Base-by-base conservation (phyloP, 2,329 filamentous ascomycete species). In the Westerdykella aurantiaca region DNA sequence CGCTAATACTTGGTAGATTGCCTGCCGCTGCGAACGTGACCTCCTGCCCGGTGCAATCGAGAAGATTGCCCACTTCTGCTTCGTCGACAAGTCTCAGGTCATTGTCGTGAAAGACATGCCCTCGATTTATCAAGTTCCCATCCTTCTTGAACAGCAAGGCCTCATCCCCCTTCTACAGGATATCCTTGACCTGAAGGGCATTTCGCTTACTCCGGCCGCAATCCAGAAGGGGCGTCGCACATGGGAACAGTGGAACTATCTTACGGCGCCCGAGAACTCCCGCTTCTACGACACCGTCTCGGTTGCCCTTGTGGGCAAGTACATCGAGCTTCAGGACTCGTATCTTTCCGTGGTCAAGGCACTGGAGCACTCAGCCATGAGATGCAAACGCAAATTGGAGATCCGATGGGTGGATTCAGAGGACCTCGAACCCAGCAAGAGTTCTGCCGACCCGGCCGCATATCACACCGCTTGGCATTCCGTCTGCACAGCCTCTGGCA, bases 271-370 rank as follows among this genome's bases (percentile, higher is more conserved):
- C 14, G 79, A 86, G 58, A 77, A 84, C 43, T 29, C 25, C 9
- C 79, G 81, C 47, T 74, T 83, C 40, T 76, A 79, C 44, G 83
- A 88, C 35, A 75, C 78, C 0, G 83, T 97, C 45, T 78, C 78
- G 34, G 94, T 98, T 63, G 88, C 82, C 7, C 74, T 98, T 11
- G 90, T 97, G 10, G 93, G 93, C 55, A 97, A 97, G 70, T 98
- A 98, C 67, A 83, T 83, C 17, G 80, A 81, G 42, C 80, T 91
- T 4, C 82, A 89, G 43, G 91, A 97, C 66, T 85, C 87, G 4
- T 97, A 96, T 61, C 77, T 95, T 38, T 85, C 81, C 37, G 83
- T 95, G 35, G 77, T 81, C 65, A 96, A 96, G 71, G 82, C 89
- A 0, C 77, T 97, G 3, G 91, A 97, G 69, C 91, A 97, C 69